Conservation (phyloP, 352 stramenopile species). For the Hyaloperonospora brassicae region DNA sequence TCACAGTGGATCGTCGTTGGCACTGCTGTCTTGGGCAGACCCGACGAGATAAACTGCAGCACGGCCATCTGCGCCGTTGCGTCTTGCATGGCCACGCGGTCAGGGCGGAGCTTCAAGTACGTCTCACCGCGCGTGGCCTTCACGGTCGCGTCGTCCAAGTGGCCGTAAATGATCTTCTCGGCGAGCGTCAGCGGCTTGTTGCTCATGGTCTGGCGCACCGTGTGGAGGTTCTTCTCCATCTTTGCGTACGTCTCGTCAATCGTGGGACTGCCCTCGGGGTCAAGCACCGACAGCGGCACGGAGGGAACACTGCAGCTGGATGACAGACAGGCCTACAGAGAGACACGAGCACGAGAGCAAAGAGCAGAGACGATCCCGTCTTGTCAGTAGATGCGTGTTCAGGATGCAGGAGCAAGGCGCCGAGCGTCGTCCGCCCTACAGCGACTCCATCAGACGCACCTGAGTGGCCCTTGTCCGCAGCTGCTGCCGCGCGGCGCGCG, state of each 20-base stretch:
- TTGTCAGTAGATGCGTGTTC: slow-evolving; percentile 6
- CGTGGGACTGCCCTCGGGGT: slow-evolving; percentile 86
- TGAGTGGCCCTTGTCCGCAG: slow-evolving; percentile 57
- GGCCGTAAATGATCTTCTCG: slow-evolving; percentile 93
- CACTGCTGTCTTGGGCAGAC: slow-evolving; percentile 88
- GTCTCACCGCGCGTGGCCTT: slow-evolving; percentile 83
- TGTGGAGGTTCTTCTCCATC: slow-evolving; percentile 87
- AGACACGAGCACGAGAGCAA: background rate
- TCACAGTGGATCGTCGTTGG: slow-evolving; percentile 92
- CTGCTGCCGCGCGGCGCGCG: slow-evolving; percentile 56
- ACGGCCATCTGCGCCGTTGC: slow-evolving; percentile 92
- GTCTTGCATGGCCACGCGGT: slow-evolving; percentile 92
- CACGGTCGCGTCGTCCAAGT: slow-evolving; percentile 85
- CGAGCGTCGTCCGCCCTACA: background rate
- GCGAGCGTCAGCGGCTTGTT: slow-evolving; percentile 88
- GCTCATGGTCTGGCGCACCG: slow-evolving; percentile 83
- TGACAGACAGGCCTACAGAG: slow-evolving; percentile 50
- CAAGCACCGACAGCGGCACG: slow-evolving; percentile 83
- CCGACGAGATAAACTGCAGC: slow-evolving; percentile 93
- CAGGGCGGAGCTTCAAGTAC: slow-evolving; percentile 89
- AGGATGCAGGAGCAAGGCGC: too few species aligned
- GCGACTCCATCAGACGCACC: slow-evolving; percentile 21
- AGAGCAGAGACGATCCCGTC: background rate
- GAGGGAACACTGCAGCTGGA: slow-evolving; percentile 52
- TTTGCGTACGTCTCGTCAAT: slow-evolving; percentile 91